phyloP scores from a whole-genome alignment of 2,329 filamentous ascomycete species.

The Nothopassalora personata region DNA sequence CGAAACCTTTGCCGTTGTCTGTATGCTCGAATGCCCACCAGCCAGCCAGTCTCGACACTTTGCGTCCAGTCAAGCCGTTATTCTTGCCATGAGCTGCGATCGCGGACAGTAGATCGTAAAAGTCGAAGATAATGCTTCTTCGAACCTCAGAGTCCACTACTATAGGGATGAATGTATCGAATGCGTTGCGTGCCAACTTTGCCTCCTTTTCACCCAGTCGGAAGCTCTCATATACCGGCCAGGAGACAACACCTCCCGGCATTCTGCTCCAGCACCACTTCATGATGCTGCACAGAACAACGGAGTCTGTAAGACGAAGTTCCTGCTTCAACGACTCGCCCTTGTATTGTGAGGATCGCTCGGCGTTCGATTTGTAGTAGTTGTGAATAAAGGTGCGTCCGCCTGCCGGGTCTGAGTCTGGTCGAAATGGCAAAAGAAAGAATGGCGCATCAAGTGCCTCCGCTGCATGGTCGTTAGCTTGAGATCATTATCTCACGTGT shows the following conservation, averaged over 20 bases:
- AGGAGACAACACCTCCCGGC: conserved; percentile 84
- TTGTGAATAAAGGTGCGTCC: conserved; percentile 89
- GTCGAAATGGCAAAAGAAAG: conserved; percentile 87
- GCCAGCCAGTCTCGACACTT: conserved; percentile 88
- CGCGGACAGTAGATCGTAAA: conserved; percentile 87
- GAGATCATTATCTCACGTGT: background rate
- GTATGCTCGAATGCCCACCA: conserved; percentile 98
- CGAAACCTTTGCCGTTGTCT: conserved; percentile 85
- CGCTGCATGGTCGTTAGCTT: conserved; percentile 19
- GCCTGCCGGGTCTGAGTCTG: conserved; percentile 80
- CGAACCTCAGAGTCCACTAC: conserved; percentile 83
- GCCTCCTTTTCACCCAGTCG: conserved; percentile 92
- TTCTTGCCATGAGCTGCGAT: conserved; percentile 88
- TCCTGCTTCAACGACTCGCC: conserved; percentile 76
- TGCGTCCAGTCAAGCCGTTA: conserved; percentile 88
- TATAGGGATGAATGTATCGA: conserved; percentile 92
- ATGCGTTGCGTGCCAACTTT: conserved; percentile 83
- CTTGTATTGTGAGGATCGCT: conserved; percentile 52
- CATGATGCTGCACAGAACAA: conserved; percentile 88
- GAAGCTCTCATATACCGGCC: conserved; percentile 96
- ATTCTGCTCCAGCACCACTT: conserved; percentile 99
- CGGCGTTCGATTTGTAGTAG: conserved; percentile 70
- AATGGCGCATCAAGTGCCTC: conserved; percentile 86
- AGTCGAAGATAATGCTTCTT: conserved; percentile 87
- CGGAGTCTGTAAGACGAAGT: conserved; percentile 84